A percentile compares a stretch with the other conserved stretches of the same genome.
These are phyloP conservation scores for Phaeosphaeria sp. DNA, from an alignment of 2,329 filamentous ascomycete species.

Conservation along the genomic window DNA sequence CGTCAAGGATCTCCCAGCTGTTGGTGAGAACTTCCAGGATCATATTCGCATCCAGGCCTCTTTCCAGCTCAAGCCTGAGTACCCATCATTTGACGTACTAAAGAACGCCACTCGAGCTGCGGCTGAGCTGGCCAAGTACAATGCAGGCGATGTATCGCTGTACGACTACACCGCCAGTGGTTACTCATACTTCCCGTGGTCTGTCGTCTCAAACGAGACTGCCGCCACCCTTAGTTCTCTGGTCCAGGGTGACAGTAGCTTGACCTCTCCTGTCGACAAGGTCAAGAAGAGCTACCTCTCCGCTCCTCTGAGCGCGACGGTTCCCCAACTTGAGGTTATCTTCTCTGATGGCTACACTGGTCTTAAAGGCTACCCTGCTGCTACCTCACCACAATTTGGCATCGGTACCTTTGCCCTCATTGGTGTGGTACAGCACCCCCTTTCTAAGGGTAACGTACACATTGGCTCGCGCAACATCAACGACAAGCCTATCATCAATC, in stretches of 20 bases:
- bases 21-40: constrained; percentile 43
- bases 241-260: constrained; percentile 31
- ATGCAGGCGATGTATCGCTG: constrained; percentile 38
- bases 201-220: constrained; percentile 44
- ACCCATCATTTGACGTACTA: constrained; percentile 31
- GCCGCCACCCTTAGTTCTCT: constrained; percentile 38
- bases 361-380: constrained; percentile 40
- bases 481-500: constrained; percentile 35
- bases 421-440: constrained; percentile 44
- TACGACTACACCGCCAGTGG: constrained; percentile 52
- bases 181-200: constrained; percentile 54
- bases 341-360: constrained; percentile 57
- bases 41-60: constrained; percentile 37
- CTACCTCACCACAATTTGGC: constrained; percentile 33
- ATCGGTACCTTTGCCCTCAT: constrained; percentile 44
- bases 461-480: constrained; percentile 27
- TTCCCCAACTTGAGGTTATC: constrained; percentile 54
- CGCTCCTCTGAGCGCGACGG: constrained; percentile 31
- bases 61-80: constrained; percentile 30
- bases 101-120: constrained; percentile 42
- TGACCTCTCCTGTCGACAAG: constrained; percentile 22
- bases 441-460: constrained; percentile 37
- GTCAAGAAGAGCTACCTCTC: constrained; percentile 43
- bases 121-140: constrained; percentile 49
- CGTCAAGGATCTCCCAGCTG: constrained; percentile 24